Conservation (phyloP, 2,329 filamentous ascomycete genomes). For the Helotiales sp. region DNA sequence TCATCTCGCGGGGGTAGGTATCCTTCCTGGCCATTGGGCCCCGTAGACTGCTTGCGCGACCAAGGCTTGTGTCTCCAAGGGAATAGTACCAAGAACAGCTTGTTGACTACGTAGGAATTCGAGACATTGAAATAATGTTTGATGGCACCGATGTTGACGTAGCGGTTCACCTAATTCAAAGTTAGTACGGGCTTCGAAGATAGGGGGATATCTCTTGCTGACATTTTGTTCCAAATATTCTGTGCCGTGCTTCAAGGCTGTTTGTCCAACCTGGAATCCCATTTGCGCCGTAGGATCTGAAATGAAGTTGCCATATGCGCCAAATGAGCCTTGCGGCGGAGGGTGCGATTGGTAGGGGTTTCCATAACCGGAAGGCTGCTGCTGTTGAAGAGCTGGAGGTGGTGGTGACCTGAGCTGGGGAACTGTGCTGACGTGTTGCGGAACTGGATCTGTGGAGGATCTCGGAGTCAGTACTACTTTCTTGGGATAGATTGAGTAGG, state of each 20-base stretch:
- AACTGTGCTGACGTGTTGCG: conserved; percentile 97
- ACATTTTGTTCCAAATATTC: conserved; percentile 97
- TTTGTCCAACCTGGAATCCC: conserved; percentile 91
- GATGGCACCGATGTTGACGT: conserved; percentile 86
- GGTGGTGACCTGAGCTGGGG: conserved; percentile 95
- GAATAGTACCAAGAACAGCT: conserved; percentile 90
- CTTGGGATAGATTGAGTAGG: no score
- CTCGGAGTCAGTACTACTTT: no score
- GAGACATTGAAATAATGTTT: conserved; percentile 99
- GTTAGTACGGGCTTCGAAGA: conserved; percentile 16
- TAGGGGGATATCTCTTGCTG: conserved; percentile 31
- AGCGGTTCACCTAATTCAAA: conserved; percentile 65
- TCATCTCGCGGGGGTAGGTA: conserved; percentile 94
- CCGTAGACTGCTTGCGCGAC: conserved; percentile 83
- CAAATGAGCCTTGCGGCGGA: conserved; percentile 50
- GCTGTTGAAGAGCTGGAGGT: conserved; percentile 70
- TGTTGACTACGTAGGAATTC: conserved; percentile 93
- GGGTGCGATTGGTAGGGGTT: conserved; percentile 72
- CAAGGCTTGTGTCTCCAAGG: conserved; percentile 98
- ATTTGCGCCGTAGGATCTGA: conserved; percentile 94
- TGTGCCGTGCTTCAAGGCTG: conserved; percentile 85
- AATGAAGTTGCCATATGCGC: conserved; percentile 88
- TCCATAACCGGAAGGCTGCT: conserved; percentile 63
- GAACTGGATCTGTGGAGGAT: no score
- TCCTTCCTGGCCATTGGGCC: conserved; percentile 67